A percentile compares a stretch with the other conserved stretches of the same genome.
Conservation (phyloP, 164 flowering plant genomes). For the Cinnamomum chago region DNA sequence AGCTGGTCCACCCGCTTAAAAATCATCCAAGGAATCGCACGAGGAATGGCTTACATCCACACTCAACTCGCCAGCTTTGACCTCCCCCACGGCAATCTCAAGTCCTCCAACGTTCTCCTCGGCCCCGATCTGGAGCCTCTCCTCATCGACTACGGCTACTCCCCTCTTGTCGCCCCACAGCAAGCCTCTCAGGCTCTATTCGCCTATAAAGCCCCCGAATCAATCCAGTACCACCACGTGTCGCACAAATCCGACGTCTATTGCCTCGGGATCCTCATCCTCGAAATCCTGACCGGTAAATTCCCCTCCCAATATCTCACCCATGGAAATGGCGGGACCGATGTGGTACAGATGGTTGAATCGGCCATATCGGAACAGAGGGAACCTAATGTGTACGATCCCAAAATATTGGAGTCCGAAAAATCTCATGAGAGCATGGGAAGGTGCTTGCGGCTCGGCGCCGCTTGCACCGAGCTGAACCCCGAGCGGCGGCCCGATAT, state of each 20-base stretch:
- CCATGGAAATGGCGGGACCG: conserved; percentile 76
- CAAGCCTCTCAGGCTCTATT: conserved; percentile 51
- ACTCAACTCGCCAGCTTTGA: conserved; percentile 41
- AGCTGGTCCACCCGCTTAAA: conserved; percentile 66
- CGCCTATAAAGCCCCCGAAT: conserved; percentile 66
- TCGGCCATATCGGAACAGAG: conserved; percentile 37
- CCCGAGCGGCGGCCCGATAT: conserved; percentile 43
- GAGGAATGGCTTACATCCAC: conserved; percentile 62
- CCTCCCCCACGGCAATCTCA: conserved; percentile 85
- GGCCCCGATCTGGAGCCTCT: conserved; percentile 47
- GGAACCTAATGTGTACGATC: conserved; percentile 56
- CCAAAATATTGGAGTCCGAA: conserved; percentile 39
- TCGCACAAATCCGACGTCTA: conserved; percentile 68
- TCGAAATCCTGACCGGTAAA: conserved; percentile 78
- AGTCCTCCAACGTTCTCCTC: conserved; percentile 77
- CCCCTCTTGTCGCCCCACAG: conserved; percentile 35
- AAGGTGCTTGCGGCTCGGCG: conserved; percentile 51
- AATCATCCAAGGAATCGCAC: conserved; percentile 65
- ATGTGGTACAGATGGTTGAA: conserved; percentile 69
- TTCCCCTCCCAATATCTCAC: conserved; percentile 74
- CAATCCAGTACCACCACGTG: conserved; percentile 32
- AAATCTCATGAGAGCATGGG: conserved; percentile 26
- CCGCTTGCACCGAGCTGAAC: conserved; percentile 44
- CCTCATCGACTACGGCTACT: conserved; percentile 55
- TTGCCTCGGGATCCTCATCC: conserved; percentile 74